A percentile compares a stretch with the other conserved stretches of the same genome.
Conservation (phyloP, 192 early-diverging fungal species). For the Coemansia sp. region DNA sequence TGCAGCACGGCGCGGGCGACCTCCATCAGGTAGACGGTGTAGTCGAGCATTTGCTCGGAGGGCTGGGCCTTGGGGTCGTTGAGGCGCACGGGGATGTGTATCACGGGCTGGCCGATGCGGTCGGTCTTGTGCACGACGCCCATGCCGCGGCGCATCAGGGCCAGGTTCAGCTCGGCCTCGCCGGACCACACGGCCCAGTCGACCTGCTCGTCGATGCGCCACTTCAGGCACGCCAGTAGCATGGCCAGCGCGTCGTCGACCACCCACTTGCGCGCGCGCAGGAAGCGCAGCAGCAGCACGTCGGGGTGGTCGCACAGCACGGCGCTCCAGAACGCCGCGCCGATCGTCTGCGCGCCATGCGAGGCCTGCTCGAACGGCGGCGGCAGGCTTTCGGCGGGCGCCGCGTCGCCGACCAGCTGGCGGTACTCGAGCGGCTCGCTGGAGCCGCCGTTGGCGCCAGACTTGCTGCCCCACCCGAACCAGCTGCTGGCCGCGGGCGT, state of each 20-base stretch:
- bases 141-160: conserved; percentile 53
- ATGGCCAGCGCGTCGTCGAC: conserved; percentile 68
- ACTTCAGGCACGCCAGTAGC: conserved; percentile 66
- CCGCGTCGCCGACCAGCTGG: conserved; percentile 28
- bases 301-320: conserved; percentile 69
- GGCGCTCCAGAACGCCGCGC: conserved; percentile 60
- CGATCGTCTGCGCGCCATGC: conserved; percentile 32
- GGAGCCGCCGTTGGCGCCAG: conserved; percentile 14
- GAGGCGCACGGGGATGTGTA: conserved; percentile 51
- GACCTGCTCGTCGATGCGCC: conserved; percentile 66
- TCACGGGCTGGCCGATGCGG: conserved; percentile 54
- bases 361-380: conserved; percentile 4
- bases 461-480: conserved; percentile 33
- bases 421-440: conserved; percentile 12
- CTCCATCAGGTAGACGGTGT: conserved; percentile 64
- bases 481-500: conserved; percentile 7
- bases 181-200: conserved; percentile 52
- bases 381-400: conserved; percentile 14
- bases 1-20: conserved; percentile 53
- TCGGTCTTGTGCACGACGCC: conserved; percentile 54
- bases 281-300: conserved; percentile 69
- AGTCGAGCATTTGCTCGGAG: conserved; percentile 57
- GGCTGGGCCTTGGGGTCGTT: conserved; percentile 60
- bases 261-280: conserved; percentile 89
- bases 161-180: conserved; percentile 54